phyloP scores from a whole-genome alignment of 495 filamentous ascomycete species.

The Annulohypoxylon stygium region DNA sequence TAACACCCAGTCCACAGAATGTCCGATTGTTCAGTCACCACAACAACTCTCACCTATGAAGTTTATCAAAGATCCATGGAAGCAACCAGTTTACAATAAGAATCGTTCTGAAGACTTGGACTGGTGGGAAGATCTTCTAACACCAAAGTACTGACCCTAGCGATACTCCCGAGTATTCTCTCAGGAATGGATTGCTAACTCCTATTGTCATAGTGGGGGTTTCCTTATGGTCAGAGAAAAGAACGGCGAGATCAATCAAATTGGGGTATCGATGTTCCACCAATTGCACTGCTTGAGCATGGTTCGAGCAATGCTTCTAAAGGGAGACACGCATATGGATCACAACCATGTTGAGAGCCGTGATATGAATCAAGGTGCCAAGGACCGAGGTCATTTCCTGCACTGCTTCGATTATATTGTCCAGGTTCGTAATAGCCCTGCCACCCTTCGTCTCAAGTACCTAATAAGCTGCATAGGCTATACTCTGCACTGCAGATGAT shows the following conservation, averaged over 20 bases:
- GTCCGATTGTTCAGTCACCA: not conserved
- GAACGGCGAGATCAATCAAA: not conserved
- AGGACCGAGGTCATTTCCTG: not conserved
- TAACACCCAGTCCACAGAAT: not conserved
- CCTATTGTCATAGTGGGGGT: not conserved
- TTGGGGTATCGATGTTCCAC: slow-evolving; percentile 10
- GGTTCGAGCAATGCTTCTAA: not conserved
- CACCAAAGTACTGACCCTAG: not conserved
- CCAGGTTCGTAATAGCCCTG: not conserved
- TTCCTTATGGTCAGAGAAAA: slow-evolving; percentile 1
- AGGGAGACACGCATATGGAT: not conserved
- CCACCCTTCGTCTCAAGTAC: not conserved
- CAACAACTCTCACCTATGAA: not conserved
- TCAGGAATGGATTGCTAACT: too few relatives aligned
- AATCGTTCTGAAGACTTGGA: not conserved
- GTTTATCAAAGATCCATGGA: slow-evolving; percentile 1
- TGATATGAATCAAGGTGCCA: not conserved
- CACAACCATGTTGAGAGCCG: not conserved
- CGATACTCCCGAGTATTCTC: too few relatives aligned
- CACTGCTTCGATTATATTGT: slow-evolving; percentile 11
- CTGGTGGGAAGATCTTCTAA: slow-evolving; percentile 1
- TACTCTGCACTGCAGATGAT: not conserved
- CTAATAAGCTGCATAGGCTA: not conserved
- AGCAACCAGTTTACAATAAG: not conserved
- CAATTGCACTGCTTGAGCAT: slow-evolving; percentile 1